Percentiles rank a stretch among this genome's conserved stretches.
Conservation (phyloP, 495 filamentous ascomycete genomes). For the Neurospora sp. region DNA sequence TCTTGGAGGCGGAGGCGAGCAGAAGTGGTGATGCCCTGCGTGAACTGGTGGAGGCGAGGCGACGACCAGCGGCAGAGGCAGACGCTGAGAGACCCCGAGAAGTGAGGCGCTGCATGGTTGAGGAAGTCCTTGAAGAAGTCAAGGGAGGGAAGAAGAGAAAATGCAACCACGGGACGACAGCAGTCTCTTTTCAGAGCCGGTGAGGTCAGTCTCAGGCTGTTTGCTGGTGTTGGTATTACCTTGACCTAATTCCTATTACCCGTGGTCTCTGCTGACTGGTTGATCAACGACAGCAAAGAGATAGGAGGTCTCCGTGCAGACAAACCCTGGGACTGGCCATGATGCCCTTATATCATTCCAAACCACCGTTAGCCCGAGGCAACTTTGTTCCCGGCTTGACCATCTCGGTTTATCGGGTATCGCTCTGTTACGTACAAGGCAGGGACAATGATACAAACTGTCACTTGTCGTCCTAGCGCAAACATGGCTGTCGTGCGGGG, state of each 20-base stretch:
- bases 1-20: slow-evolving; percentile 15
- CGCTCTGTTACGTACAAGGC: not conserved
- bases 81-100: slow-evolving; percentile 12
- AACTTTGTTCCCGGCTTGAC: not conserved
- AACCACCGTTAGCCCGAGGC: not conserved
- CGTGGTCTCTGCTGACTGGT: not conserved
- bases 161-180: not conserved
- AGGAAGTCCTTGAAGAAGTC: slow-evolving; percentile 21
- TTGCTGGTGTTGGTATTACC: not conserved
- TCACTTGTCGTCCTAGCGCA: not conserved
- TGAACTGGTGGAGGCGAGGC: slow-evolving; percentile 7
- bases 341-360: not conserved
- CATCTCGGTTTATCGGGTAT: not conserved
- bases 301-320: not conserved
- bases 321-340: not conserved
- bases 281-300: not conserved
- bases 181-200: not conserved
- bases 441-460: not conserved
- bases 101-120: slow-evolving; percentile 22
- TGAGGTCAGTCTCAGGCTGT: not conserved
- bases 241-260: not conserved
- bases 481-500: not conserved
- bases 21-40: slow-evolving; percentile 9
- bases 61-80: slow-evolving; percentile 5
- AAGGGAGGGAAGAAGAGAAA: not conserved